phyloP scores from a whole-genome alignment of 345 rosid species.

The Turritis glabra region DNA sequence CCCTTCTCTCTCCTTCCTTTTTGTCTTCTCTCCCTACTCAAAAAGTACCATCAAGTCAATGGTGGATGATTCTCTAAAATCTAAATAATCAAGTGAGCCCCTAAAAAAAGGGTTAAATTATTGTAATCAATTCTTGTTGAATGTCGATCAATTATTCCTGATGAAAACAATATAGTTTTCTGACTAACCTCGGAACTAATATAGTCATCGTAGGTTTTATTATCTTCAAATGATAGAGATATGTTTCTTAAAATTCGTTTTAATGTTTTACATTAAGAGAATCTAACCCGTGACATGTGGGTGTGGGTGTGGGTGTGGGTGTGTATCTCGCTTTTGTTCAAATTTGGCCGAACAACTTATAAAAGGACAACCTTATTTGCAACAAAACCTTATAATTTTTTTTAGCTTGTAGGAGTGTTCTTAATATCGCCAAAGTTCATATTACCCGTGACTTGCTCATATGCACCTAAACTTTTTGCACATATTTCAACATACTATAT shows the following conservation, averaged over 20 bases:
- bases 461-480: conserved; percentile 19
- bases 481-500: neutral
- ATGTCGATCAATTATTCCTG: neutral
- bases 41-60: conserved; percentile 15
- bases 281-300: neutral
- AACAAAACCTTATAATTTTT: conserved; percentile 9
- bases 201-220: neutral
- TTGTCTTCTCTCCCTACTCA: conserved; percentile 15
- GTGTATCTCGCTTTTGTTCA: neutral
- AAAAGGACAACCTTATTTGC: conserved; percentile 22
- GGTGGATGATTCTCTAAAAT: conserved; percentile 1
- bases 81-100: neutral
- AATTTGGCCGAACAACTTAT: neutral
- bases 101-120: neutral
- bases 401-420: conserved; percentile 30
- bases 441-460: conserved; percentile 29
- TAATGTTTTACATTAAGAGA: neutral
- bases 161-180: neutral
- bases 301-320: neutral
- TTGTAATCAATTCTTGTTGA: neutral
- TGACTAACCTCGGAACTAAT: neutral
- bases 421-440: conserved; percentile 16
- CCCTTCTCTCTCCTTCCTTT: neutral
- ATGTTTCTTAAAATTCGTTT: neutral
- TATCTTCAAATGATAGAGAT: neutral